phyloP scores from a whole-genome alignment of 345 rosid species.

The Balakata baccata region DNA sequence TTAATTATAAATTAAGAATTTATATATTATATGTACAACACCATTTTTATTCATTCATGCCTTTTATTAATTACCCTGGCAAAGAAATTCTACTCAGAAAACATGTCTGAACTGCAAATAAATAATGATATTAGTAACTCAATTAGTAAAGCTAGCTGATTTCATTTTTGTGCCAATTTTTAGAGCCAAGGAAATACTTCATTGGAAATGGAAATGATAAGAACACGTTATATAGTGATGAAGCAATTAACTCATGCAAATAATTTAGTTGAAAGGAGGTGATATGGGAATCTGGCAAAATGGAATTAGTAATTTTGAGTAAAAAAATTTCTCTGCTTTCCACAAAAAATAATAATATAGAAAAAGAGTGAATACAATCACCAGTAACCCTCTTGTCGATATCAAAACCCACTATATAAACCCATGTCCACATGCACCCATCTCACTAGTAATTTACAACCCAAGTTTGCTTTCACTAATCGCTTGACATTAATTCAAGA shows the following conservation, averaged over 20 bases:
- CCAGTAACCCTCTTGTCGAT: conserved; percentile 26
- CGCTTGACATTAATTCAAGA: background rate
- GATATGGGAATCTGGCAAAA: conserved; percentile 20
- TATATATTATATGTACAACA: no score
- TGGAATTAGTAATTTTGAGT: background rate
- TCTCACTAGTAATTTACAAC: background rate
- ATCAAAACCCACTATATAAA: conserved; percentile 32
- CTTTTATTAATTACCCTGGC: no score
- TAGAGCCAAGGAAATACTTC: background rate
- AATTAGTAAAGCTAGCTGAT: no score
- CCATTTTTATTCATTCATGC: no score
- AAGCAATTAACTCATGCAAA: background rate
- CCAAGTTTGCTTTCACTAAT: background rate
- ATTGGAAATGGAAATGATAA: background rate
- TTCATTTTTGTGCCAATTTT: background rate
- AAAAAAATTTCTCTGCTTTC: background rate
- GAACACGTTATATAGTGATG: background rate
- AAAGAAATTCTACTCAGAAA: no score
- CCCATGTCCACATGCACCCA: conserved; percentile 10
- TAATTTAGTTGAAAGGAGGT: conserved; percentile 32
- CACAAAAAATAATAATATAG: background rate
- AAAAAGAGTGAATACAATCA: conserved; percentile 15
- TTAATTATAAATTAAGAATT: no score
- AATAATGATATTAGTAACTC: no score
- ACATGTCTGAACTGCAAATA: no score